Conservation (phyloP, 257 asterid species). For the Striga asiatica region DNA sequence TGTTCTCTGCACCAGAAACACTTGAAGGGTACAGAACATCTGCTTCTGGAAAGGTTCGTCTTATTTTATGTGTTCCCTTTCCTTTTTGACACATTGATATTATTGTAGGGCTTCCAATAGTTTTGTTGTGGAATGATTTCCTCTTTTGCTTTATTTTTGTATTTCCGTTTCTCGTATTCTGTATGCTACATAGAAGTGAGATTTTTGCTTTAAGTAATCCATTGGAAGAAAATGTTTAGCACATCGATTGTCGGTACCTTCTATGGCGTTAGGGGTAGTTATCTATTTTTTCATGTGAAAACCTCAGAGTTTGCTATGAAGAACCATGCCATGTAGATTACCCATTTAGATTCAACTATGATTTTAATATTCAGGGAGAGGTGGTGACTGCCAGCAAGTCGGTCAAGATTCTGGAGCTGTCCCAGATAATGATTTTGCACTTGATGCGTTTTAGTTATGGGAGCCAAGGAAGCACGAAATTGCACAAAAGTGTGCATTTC, state of each 20-base stretch:
- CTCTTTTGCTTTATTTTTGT: not conserved
- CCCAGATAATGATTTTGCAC: conserved; percentile 69
- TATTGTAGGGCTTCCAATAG: not conserved
- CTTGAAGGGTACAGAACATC: conserved; percentile 62
- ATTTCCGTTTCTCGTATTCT: not conserved
- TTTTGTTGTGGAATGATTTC: not conserved
- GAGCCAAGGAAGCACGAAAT: conserved; percentile 61
- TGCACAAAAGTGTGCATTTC: conserved; percentile 60
- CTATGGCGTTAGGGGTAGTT: conserved; percentile 6
- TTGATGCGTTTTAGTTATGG: conserved; percentile 84
- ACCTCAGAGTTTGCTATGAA: not conserved
- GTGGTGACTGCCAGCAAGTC: conserved; percentile 74
- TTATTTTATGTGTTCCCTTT: no score
- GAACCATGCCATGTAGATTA: conserved; percentile 1
- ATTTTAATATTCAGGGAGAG: conserved; percentile 42
- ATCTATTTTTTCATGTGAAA: conserved; percentile 1
- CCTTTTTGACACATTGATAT: not conserved
- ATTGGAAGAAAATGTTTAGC: conserved; percentile 6
- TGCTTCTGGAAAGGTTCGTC: conserved; percentile 55
- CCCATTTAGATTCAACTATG: not conserved
- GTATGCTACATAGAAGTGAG: not conserved
- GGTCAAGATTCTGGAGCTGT: conserved; percentile 54
- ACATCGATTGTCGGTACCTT: conserved; percentile 2
- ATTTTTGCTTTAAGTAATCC: not conserved
- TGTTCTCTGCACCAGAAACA: conserved; percentile 73